Conservation (phyloP, 1,284 basidiomycete genomes). For the Phylloporus sp. region DNA sequence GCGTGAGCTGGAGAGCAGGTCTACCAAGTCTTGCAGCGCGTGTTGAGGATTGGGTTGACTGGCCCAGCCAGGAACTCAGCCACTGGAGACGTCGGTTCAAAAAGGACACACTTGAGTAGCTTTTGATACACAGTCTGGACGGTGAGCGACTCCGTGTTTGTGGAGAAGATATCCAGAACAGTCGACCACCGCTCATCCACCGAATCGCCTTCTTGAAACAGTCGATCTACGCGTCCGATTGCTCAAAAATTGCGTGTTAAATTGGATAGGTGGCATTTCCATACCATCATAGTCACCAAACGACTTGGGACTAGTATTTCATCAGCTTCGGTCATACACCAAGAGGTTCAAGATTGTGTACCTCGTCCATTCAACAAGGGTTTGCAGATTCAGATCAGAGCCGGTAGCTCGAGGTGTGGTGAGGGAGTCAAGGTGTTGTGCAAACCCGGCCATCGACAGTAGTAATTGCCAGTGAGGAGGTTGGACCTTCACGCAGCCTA, state of each 20-base stretch:
- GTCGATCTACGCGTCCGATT: slow-evolving; percentile 19
- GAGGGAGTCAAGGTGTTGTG: slow-evolving; percentile 29
- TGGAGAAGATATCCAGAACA: slow-evolving; percentile 34
- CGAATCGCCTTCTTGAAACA: slow-evolving; percentile 19
- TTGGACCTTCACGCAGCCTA: too few relatives aligned
- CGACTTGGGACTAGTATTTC: slow-evolving; percentile 21
- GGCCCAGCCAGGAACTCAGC: slow-evolving; percentile 12
- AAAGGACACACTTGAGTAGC: slow-evolving; percentile 25
- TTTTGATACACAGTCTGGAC: slow-evolving; percentile 15
- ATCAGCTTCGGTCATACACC: slow-evolving; percentile 21
- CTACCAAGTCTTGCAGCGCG: slow-evolving; percentile 21
- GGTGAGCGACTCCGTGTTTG: neutral
- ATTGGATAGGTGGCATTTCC: neutral
- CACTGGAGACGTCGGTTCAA: neutral
- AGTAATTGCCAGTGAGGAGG: too few relatives aligned
- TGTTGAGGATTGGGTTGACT: slow-evolving; percentile 19
- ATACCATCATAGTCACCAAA: slow-evolving; percentile 24
- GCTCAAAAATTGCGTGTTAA: slow-evolving; percentile 9
- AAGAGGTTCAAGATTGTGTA: slow-evolving; percentile 11
- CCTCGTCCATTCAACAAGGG: slow-evolving; percentile 33
- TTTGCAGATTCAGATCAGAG: slow-evolving; percentile 19
- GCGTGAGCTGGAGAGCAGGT: slow-evolving; percentile 28
- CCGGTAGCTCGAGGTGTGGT: slow-evolving; percentile 15
- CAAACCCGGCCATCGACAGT: slow-evolving; percentile 26
- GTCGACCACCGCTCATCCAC: slow-evolving; percentile 28